Evolutionary conservation across 371 early-diverging fungal species (phyloP).

Genomic region (Mortierella sp.): DNA sequence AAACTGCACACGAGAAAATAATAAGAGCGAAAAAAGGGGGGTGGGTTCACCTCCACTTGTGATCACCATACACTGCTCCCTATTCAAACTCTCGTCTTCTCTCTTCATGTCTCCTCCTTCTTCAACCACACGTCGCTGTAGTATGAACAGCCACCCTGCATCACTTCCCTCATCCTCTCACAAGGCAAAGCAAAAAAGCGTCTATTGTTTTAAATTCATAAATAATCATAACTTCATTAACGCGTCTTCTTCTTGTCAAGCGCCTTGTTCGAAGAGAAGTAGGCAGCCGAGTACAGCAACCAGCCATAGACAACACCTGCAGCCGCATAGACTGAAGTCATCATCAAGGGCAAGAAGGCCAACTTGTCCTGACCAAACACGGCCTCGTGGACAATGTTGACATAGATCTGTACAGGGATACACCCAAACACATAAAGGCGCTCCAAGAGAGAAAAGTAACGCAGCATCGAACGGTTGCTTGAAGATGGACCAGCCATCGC

Average conservation of each 20-base stretch:
- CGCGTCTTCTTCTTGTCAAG: conserved; percentile 53
- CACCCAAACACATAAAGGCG: conserved; percentile 76
- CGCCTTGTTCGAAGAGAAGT: conserved; percentile 29
- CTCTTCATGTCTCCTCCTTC: neutral
- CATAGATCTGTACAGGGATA: conserved; percentile 71
- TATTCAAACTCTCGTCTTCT: neutral
- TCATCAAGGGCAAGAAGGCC: conserved; percentile 88
- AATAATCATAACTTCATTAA: conserved; percentile 3
- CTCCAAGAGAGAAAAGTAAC: conserved; percentile 64
- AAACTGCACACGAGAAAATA: neutral
- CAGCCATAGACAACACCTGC: conserved; percentile 86
- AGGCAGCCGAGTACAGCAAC: conserved; percentile 60
- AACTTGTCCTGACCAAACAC: conserved; percentile 67
- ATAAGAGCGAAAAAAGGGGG: neutral
- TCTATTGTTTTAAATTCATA: neutral
- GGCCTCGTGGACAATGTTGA: conserved; percentile 65
- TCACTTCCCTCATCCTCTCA: neutral
- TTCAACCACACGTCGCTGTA: neutral
- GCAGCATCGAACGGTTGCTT: conserved; percentile 41
- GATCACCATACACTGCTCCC: neutral
- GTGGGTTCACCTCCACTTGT: neutral
- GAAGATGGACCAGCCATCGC: conserved; percentile 18
- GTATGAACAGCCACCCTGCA: neutral
- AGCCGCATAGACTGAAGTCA: conserved; percentile 84
- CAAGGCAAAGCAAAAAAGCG: neutral